A percentile compares a stretch with the other conserved stretches of the same genome.
phyloP scores from a whole-genome alignment of 176 grass and related monocot species.

The Hyparrhenia diplandra region DNA sequence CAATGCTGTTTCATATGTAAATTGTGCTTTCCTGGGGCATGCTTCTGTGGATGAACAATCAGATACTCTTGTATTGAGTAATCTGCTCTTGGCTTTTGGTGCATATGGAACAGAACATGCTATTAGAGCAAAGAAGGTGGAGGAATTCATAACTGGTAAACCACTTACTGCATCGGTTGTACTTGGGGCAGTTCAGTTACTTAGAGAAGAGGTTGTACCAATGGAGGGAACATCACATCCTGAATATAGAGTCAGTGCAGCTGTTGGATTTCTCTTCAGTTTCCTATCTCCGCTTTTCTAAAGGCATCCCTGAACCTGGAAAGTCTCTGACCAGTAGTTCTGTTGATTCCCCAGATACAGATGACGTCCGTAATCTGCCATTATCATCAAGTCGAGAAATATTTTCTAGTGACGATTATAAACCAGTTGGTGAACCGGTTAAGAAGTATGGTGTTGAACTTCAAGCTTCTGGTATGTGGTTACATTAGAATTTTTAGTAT shows the following conservation, averaged over 20 bases:
- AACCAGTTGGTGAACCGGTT: slow-evolving; percentile 64
- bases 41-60: slow-evolving; percentile 31
- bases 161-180: slow-evolving; percentile 38
- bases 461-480: slow-evolving; percentile 70
- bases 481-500: neutral
- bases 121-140: slow-evolving; percentile 65
- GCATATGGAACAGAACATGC: slow-evolving; percentile 74
- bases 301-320: slow-evolving; percentile 34
- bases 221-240: slow-evolving; percentile 53
- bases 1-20: slow-evolving; percentile 75
- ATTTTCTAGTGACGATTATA: slow-evolving; percentile 34
- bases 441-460: slow-evolving; percentile 64
- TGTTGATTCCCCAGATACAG: slow-evolving; percentile 2
- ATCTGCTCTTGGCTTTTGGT: slow-evolving; percentile 65
- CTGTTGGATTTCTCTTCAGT: slow-evolving; percentile 69
- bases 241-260: slow-evolving; percentile 66
- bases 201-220: slow-evolving; percentile 57
- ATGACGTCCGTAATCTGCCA: slow-evolving; percentile 13
- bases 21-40: slow-evolving; percentile 53
- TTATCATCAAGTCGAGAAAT: slow-evolving; percentile 41
- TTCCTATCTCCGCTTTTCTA: slow-evolving; percentile 54
- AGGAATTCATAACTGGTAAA: slow-evolving; percentile 55
- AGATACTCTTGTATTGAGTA: slow-evolving; percentile 30
- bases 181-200: slow-evolving; percentile 47
- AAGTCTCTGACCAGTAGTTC: neutral